Evolutionary conservation across 2,329 filamentous ascomycete genomes (phyloP), one percentile per base, ranked within the genome.

Genomic region (Knoxdaviesia proteae): DNA sequence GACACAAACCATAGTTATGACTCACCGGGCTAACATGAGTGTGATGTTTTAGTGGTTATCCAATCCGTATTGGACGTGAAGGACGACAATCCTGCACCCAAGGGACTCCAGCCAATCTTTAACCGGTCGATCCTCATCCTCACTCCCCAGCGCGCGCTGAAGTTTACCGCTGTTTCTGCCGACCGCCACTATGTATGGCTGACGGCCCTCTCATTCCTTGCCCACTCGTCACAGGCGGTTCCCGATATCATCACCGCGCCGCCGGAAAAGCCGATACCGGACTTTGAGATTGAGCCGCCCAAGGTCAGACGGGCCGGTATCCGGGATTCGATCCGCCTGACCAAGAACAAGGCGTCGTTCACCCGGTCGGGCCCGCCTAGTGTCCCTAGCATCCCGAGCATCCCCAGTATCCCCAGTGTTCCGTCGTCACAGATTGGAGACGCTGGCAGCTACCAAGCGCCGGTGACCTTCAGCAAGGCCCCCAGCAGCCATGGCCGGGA

Each of bases 11-110:
- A 4, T 20, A 20, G 20, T 7, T 6, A 20, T 20, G 20, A 20
- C 8, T 42, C 9, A 31, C 11, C 3, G 8, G 20, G 39, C 29
- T 42, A 8, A 44, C 41, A 35, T 30, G n/a, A 20, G 32, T 8
- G 9, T 34, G 32, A n/a, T 7, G 29, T 33, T 10, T 33, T 53
- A 94, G 87, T 98, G 52, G 74, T 71, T 7, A 94, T 98, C 49
- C 88, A 96, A 65, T 94, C 90, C 7, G 90, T 98, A 5, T 69
- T 98, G 32, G 90, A 98, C 53, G 90, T 98, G 49, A 92, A 92
- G 59, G 90, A 98, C 52, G 84, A 90, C 53, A 93, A 90, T 47
- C 74, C 84, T 6, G 58, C 83, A 36, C 88, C 88, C 1, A 90
- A 80, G 56, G 80, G 79, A 42, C 61, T 68, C 36, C 60, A 54